phyloP scores from a whole-genome alignment of 1,284 basidiomycete genomes.

The Ceratobasidium sp. region DNA sequence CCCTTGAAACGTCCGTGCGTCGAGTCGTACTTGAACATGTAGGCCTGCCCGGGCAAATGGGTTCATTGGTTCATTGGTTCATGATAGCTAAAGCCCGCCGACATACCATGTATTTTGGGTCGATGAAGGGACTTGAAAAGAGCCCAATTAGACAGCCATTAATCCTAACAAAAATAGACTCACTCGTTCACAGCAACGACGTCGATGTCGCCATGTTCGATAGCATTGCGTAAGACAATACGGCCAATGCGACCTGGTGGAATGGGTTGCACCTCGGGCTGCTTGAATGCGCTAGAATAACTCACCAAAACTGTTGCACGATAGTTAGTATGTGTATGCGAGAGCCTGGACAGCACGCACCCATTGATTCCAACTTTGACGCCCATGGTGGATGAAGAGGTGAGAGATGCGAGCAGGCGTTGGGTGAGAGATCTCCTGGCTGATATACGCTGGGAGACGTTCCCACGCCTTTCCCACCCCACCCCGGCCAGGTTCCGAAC shows the following conservation, averaged over 20 bases:
- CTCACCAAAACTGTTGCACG: constrained; percentile 71
- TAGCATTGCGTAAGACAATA: constrained; percentile 96
- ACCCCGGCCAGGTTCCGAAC: not conserved
- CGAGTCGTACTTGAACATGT: constrained; percentile 99
- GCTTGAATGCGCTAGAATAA: not conserved
- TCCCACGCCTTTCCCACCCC: constrained; percentile 36
- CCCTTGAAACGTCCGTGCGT: constrained; percentile 97
- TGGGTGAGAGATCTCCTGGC: not conserved
- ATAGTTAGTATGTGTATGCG: constrained; percentile 39
- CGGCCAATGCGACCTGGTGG: constrained; percentile 91
- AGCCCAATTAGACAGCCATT: constrained; percentile 22
- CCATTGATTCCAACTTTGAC: constrained; percentile 96
- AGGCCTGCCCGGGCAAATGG: constrained; percentile 64
- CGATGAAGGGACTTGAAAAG: constrained; percentile 83
- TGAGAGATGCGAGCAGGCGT: constrained; percentile 10
- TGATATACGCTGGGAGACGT: constrained; percentile 17
- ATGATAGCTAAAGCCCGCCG: no score
- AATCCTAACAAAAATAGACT: constrained; percentile 48
- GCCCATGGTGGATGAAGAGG: constrained; percentile 49
- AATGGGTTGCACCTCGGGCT: constrained; percentile 14
- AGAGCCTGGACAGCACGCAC: constrained; percentile 55
- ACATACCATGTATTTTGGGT: constrained; percentile 91
- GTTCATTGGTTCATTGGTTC: no score
- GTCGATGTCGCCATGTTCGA: constrained; percentile 77
- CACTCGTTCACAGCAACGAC: constrained; percentile 92